A percentile compares a stretch with the other conserved stretches of the same genome.
phyloP scores from a whole-genome alignment of 1,284 basidiomycete genomes.

The Trichosporon inkin region DNA sequence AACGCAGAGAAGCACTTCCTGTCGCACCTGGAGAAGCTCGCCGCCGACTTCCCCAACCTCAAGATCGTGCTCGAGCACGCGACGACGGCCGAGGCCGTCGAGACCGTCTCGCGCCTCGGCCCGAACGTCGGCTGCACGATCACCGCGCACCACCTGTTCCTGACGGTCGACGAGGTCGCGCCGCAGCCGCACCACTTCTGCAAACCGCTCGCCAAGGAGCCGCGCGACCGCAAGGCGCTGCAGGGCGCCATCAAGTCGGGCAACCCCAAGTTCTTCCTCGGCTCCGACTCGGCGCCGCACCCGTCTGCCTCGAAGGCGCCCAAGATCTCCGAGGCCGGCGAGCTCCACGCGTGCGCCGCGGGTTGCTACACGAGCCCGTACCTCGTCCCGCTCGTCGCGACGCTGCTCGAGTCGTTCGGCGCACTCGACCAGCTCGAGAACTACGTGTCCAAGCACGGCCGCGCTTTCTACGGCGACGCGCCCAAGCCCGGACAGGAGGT shows the following conservation, averaged over 20 bases:
- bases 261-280: slow-evolving; percentile 94
- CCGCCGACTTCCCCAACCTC: slow-evolving; percentile 80
- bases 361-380: slow-evolving; percentile 90
- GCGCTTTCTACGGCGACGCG: slow-evolving; percentile 67
- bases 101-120: slow-evolving; percentile 73
- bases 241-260: slow-evolving; percentile 76
- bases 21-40: slow-evolving; percentile 78
- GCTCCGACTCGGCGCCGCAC: slow-evolving; percentile 96
- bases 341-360: slow-evolving; percentile 72
- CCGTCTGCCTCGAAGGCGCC: slow-evolving; percentile 73
- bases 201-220: slow-evolving; percentile 97
- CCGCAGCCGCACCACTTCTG: slow-evolving; percentile 95
- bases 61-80: slow-evolving; percentile 98
- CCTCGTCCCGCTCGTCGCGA: slow-evolving; percentile 74
- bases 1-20: slow-evolving; percentile 92
- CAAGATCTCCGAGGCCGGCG: slow-evolving; percentile 29
- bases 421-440: slow-evolving; percentile 73
- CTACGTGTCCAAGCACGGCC: slow-evolving; percentile 72
- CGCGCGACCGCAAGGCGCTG: slow-evolving; percentile 82
- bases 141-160: slow-evolving; percentile 90
- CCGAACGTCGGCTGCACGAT: slow-evolving; percentile 92
- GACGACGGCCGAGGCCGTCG: slow-evolving; percentile 94
- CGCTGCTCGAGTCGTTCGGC: slow-evolving; percentile 76
- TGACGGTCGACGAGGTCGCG: slow-evolving; percentile 97
- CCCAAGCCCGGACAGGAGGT: slow-evolving; percentile 46